Conservation (phyloP, 1,139 yeast genomes). For the Taphrina communis region DNA sequence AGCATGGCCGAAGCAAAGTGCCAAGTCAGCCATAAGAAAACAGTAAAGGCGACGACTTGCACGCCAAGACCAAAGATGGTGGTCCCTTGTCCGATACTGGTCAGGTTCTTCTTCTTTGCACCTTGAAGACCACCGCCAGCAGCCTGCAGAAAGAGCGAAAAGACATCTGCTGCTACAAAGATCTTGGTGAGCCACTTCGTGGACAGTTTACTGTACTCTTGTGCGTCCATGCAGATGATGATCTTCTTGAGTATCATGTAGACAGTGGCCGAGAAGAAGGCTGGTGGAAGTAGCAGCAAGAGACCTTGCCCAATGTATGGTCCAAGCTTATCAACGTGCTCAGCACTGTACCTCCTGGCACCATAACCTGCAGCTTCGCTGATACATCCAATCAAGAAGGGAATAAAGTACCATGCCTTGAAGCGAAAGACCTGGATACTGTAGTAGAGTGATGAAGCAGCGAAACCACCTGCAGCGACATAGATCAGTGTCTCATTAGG, state of each 20-base stretch:
- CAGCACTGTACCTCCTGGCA: constrained; percentile 50
- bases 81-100: constrained; percentile 45
- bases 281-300: constrained; percentile 56
- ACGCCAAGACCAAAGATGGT: constrained; percentile 49
- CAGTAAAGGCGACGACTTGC: constrained; percentile 54
- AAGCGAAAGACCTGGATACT: constrained; percentile 36
- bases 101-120: background rate
- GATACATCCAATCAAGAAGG: constrained; percentile 47
- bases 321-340: constrained; percentile 46
- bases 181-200: constrained; percentile 53
- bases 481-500: constrained; percentile 18
- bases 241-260: constrained; percentile 58
- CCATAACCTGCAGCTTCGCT: constrained; percentile 53
- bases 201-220: constrained; percentile 51
- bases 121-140: constrained; percentile 57
- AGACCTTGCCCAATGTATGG: constrained; percentile 54
- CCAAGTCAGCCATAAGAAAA: constrained; percentile 48
- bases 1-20: constrained; percentile 45
- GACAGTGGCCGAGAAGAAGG: constrained; percentile 57
- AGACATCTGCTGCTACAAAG: constrained; percentile 57
- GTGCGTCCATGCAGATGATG: constrained; percentile 50
- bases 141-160: constrained; percentile 56
- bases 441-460: background rate
- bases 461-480: constrained; percentile 5
- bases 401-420: constrained; percentile 46